Evolutionary conservation across 805 yeast species (phyloP), one percentile per base, ranked within the genome.

Genomic region (Zygosaccharomyces bailii): DNA sequence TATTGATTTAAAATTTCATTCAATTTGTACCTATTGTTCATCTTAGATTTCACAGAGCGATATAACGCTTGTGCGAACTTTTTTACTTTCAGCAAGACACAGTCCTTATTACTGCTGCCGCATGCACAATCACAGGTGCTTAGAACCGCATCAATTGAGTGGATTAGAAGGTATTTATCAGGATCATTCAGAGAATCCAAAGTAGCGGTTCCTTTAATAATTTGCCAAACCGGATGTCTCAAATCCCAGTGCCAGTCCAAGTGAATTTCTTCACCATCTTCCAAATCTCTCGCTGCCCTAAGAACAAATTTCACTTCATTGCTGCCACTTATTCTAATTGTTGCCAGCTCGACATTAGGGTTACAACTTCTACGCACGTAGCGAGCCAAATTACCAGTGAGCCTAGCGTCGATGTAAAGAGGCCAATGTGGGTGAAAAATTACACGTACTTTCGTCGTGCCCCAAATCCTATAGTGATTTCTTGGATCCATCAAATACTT

Each of bases 201-300:
- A 27, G 66, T 57, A 56, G 65, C 51, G 21, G 67, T 61, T n/a
- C 74, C 68, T 19, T 68, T 63, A 19, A 75, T 69, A 43, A 84
- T 65, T 51, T 73, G 72, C 42, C 70, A 67, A 30, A 88, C 84
- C 2, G 97, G 96, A 60, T 89, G 96, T 13, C 68, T 51, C 2
- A 65, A 59, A 58, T 89, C 96, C 96, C 96, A 91, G 48, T 83
- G 86, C 98, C 98, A 91, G 1, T 81, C 78, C 7, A 88, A 63
- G 0, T 90, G 75, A 16, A 91, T 65, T 58, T 90, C 97, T 31
- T 80, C 77, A n/a, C 80, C 88, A 7, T 72, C 63, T 41, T 71
- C 69, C 20, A 90, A 76, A 2, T 77, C 76, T 38, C 70, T 73
- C 1, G 73, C 63, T 0, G 96, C 77, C 21, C 69, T 69, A 7